Percentiles rank a stretch among this genome's conserved stretches.
Conservation (phyloP, 129 eudicot genomes). For the Oenanthe sinensis region DNA sequence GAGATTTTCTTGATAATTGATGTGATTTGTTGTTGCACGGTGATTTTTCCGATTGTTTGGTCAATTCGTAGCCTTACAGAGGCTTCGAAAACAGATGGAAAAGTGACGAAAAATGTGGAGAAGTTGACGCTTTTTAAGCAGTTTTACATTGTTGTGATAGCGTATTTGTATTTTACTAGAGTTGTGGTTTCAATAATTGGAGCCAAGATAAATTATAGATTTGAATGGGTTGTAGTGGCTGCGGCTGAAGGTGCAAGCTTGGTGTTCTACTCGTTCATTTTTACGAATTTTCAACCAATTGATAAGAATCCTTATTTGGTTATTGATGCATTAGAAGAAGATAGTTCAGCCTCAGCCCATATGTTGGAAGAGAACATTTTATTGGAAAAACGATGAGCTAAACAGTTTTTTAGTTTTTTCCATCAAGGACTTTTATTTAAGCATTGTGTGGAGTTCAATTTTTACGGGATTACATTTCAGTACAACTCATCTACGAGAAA, state of each 20-base stretch:
- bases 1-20: constrained; percentile 29
- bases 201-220: constrained; percentile 15
- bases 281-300: constrained; percentile 27
- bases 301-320: constrained; percentile 29
- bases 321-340: constrained; percentile 26
- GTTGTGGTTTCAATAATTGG: constrained; percentile 25
- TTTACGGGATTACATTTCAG: too few species aligned
- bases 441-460: too few species aligned
- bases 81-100: constrained; percentile 30
- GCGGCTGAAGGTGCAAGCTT: constrained; percentile 32
- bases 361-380: constrained; percentile 10
- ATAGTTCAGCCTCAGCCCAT: neutral
- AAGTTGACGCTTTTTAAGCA: constrained; percentile 34
- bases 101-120: constrained; percentile 21
- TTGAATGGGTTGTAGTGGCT: constrained; percentile 21
- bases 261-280: constrained; percentile 28
- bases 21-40: constrained; percentile 26
- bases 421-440: too few species aligned
- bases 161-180: constrained; percentile 30
- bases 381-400: neutral
- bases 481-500: too few species aligned
- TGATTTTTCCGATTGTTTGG: constrained; percentile 35
- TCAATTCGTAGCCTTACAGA: constrained; percentile 24
- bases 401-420: too few species aligned
- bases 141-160: constrained; percentile 33